Evolutionary conservation across 257 asterid species (phyloP), one percentile per base, ranked within the genome.

Genomic region (Fraxinus cuspidata): DNA sequence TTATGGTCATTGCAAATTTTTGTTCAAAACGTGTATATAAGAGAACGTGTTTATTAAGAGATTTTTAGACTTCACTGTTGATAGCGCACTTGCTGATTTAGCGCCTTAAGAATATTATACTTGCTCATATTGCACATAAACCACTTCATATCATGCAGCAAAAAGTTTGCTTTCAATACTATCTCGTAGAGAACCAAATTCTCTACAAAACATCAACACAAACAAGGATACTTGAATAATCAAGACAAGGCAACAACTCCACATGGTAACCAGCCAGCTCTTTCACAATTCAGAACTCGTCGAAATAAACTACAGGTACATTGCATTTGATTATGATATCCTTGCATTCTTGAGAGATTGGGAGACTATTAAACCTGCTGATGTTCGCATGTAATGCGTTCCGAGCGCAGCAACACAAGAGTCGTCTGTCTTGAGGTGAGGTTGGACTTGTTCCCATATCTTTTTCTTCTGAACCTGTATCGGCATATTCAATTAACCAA

Each of bases 401-500:
- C 85, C 91, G 11, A 94, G 92, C 29, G 75, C 78, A 74, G 95
- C 97, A 63, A 81, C 80, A 68, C 88, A 53, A 8, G 89, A 80
- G 35, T 84, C 92, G 72, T 92, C 92, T 10, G 99, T 94, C 87
- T 60, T 89, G 12, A 94, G 85, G 82, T 87, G 94, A 69, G 97
- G 97, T 80, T 94, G 99, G 73, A 92, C 92, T 68, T 71, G 69
- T 80, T 94, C 99, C 98, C 99, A 94, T 11, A 92, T 90, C 86
- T 92, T 94, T 80, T 92, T 94, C 97, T 94, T 94, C 82, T 90
- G 97, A 77, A 92, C 83, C 99, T 94, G 92, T 90, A 81, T 2
- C 1, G 32, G 1, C 2, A 37, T 11, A 44, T 70, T 37, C 67
- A 76, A 31, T 42, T 42, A 56, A 19, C 63, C 16, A 70, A 42